Evolutionary conservation across 306 rosid species (phyloP), one percentile per base, ranked within the genome.

Genomic region (Fragaria iinumae): DNA sequence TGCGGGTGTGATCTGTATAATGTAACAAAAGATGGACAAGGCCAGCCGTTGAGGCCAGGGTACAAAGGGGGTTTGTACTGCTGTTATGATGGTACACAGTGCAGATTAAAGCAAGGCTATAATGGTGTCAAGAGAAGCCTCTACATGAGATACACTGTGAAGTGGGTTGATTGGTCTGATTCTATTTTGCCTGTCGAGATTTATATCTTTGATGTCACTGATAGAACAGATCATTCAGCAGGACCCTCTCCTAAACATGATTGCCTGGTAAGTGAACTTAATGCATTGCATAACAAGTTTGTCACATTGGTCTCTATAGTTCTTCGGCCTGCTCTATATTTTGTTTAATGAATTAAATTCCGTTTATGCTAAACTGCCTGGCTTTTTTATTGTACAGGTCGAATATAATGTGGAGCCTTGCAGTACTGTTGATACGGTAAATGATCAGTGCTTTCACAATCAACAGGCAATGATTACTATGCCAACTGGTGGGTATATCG

Each of bases 91-190:
- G 5, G 77, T 20, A 59, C 90, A 0, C 89, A 76, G 20, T 93
- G 98, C 78, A 88, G 34, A 69, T 60, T 89, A 76, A 91, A 38
- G 34, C 80, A 85, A 75, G 86, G 89, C 12, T 79, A 83, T 79
- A 52, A 83, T 44, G 84, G 89, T 27, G 80, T 72, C 34, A 79
- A 78, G 80, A 85, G 92, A 81, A 84, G 64, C 67, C 88, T 93
- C 71, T 91, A 85, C 79, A 18, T 93, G 62, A 88, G 72, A 86
- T 93, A 91, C 74, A 91, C 90, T 4, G 87, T 91, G 29, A 78
- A 87, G 75, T 93, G 96, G 98, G 75, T 88, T 39, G 96, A 91
- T 16, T 93, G 98, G 98, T 79, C 81, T 68, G 80, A 86, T 45
- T 77, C 21, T 8, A 17, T 91, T 2, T 79, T 93, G 81, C 97